These are phyloP conservation scores for Lyophyllum atratum DNA, from an alignment of 768 basidiomycete species.

Conservation along the genomic window DNA sequence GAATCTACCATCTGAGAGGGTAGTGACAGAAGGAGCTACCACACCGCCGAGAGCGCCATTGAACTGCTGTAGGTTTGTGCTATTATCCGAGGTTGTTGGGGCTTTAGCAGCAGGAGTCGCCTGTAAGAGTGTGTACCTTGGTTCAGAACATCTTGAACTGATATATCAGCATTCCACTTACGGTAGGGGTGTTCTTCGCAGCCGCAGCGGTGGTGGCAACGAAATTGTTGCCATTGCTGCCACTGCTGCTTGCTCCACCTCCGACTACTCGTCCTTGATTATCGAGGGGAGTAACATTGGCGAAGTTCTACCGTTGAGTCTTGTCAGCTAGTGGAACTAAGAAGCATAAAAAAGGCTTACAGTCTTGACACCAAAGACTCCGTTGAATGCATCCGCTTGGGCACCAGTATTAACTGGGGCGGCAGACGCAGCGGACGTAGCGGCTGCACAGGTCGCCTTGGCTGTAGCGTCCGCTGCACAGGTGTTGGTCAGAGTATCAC, in stretches of 20 bases:
- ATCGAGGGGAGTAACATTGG: conserved; percentile 40
- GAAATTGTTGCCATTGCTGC: not conserved
- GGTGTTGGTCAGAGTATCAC: conserved; percentile 52
- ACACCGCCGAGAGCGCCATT: conserved; percentile 48
- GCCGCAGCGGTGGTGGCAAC: conserved; percentile 19
- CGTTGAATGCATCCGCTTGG: conserved; percentile 67
- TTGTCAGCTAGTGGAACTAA: not conserved
- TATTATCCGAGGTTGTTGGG: conserved; percentile 10
- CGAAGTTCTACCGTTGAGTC: conserved; percentile 46
- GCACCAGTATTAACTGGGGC: conserved; percentile 45
- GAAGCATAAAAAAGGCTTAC: conserved; percentile 21
- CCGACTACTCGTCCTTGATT: conserved; percentile 44
- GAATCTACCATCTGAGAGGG: conserved; percentile 43
- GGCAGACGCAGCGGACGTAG: conserved; percentile 42
- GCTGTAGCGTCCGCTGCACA: conserved; percentile 59
- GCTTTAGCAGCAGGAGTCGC: conserved; percentile 7
- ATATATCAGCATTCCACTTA: conserved; percentile 2
- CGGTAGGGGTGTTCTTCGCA: conserved; percentile 6
- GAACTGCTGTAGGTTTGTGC: conserved; percentile 50
- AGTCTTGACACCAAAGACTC: conserved; percentile 53
- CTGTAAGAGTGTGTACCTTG: not conserved
- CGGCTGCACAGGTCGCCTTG: conserved; percentile 46
- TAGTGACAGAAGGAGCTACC: conserved; percentile 45
- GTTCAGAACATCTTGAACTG: not conserved
- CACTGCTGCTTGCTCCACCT: conserved; percentile 15